These are phyloP conservation scores for Termitomyces sp. DNA, from an alignment of 768 basidiomycete genomes.

Conservation along the genomic window DNA sequence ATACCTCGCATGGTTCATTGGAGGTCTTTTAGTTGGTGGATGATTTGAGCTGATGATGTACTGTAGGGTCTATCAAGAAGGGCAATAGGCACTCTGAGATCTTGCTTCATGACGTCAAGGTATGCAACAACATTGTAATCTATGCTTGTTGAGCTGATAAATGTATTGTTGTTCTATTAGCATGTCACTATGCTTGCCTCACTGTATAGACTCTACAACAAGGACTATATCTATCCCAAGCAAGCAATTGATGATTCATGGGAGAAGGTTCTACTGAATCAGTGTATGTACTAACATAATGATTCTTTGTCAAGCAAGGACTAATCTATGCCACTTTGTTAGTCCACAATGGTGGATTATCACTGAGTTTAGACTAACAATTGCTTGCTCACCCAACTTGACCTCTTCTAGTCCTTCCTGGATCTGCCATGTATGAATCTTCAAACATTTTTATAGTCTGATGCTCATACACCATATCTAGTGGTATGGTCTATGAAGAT, in stretches of 20 bases:
- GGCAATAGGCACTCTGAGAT: constrained; percentile 97
- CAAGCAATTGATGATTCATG: constrained; percentile 75
- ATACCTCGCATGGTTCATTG: constrained; percentile 89
- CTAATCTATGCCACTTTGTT: neutral
- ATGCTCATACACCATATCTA: constrained; percentile 24
- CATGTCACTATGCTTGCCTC: constrained; percentile 84
- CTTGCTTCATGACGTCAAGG: constrained; percentile 87
- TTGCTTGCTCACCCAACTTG: neutral
- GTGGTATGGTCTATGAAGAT: constrained; percentile 96
- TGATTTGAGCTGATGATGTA: neutral
- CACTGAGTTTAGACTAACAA: too few species aligned
- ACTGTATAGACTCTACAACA: constrained; percentile 38
- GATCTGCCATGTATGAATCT: constrained; percentile 74
- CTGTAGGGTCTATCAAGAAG: constrained; percentile 83
- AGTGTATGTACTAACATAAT: constrained; percentile 48
- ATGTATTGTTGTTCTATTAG: constrained; percentile 26
- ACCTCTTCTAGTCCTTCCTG: constrained; percentile 67
- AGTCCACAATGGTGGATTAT: constrained; percentile 78
- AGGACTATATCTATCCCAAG: constrained; percentile 79
- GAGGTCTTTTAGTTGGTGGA: constrained; percentile 7
- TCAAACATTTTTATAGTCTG: neutral
- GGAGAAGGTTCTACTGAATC: constrained; percentile 90
- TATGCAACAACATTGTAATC: constrained; percentile 19
- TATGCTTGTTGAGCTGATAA: neutral
- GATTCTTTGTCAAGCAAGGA: neutral